Evolutionary conservation across 2,329 filamentous ascomycete species (phyloP).

Genomic region (Alternaria novae-zelandiae): DNA sequence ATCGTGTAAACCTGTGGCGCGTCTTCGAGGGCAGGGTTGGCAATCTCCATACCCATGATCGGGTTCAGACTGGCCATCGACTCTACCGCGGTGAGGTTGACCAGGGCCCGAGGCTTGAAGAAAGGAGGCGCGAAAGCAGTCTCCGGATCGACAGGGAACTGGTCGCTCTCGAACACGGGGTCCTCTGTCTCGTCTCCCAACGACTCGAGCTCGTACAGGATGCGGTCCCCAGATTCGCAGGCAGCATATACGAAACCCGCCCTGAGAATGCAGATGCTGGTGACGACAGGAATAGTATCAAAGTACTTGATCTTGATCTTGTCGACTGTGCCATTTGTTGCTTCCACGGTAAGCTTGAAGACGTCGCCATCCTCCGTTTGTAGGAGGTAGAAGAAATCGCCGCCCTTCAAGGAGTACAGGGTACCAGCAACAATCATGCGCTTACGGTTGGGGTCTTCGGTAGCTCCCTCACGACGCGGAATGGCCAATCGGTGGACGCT

Average conservation of each 20-base stretch:
- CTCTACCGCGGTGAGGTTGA: constrained; percentile 85
- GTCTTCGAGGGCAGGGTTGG: constrained; percentile 89
- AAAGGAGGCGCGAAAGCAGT: constrained; percentile 79
- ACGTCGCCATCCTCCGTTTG: constrained; percentile 98
- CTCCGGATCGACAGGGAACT: constrained; percentile 77
- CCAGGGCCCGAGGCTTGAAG: constrained; percentile 78
- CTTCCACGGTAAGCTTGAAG: constrained; percentile 94
- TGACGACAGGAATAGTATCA: constrained; percentile 89
- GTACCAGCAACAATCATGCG: constrained; percentile 86
- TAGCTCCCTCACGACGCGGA: constrained; percentile 82
- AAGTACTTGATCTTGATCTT: constrained; percentile 96
- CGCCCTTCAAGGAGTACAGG: constrained; percentile 96
- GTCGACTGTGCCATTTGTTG: constrained; percentile 70
- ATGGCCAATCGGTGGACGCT: constrained; percentile 88
- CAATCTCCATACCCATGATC: constrained; percentile 87
- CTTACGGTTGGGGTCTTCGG: constrained; percentile 91
- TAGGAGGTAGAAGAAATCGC: constrained; percentile 90
- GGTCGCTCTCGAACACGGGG: constrained; percentile 81
- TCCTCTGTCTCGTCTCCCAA: constrained; percentile 95
- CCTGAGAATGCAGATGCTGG: constrained; percentile 89
- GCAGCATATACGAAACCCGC: constrained; percentile 94
- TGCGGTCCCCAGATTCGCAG: constrained; percentile 89
- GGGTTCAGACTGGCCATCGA: constrained; percentile 90
- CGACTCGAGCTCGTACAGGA: constrained; percentile 97
- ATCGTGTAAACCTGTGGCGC: constrained; percentile 96